phyloP scores from a whole-genome alignment of 495 filamentous ascomycete species.

The Astrothelium subdiscretum region DNA sequence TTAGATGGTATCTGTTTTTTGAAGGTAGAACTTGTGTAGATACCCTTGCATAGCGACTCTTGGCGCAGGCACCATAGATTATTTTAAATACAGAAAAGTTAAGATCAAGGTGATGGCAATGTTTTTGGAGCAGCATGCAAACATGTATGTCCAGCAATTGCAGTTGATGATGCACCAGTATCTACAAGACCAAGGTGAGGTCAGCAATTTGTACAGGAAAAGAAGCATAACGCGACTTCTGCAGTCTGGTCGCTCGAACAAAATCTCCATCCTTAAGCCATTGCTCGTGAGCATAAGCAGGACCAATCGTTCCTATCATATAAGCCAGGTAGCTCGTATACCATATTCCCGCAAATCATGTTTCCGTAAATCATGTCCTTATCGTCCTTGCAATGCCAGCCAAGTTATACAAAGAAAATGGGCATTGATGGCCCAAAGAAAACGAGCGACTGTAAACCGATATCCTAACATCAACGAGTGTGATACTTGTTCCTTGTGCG shows the following conservation, averaged over 20 bases:
- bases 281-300: not conserved
- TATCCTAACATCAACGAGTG: slow-evolving; percentile 1
- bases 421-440: not conserved
- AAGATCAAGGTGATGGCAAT: not conserved
- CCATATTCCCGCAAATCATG: not conserved
- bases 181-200: not conserved
- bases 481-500: not conserved
- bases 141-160: not conserved
- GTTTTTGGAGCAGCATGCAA: not conserved
- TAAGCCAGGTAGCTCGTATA: not conserved
- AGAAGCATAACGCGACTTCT: not conserved
- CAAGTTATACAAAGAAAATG: slow-evolving; percentile 2
- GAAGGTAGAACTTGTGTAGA: too few relatives aligned
- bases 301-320: not conserved
- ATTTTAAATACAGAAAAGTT: not conserved
- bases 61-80: not conserved
- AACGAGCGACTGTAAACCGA: not conserved
- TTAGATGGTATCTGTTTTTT: too few relatives aligned
- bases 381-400: not conserved
- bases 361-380: not conserved
- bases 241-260: not conserved
- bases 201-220: not conserved
- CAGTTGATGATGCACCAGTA: not conserved
- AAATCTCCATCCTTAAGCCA: not conserved
- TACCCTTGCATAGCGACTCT: not conserved